These are phyloP conservation scores for Populus tremula DNA, from an alignment of 345 rosid genomes.

Conservation along the genomic window DNA sequence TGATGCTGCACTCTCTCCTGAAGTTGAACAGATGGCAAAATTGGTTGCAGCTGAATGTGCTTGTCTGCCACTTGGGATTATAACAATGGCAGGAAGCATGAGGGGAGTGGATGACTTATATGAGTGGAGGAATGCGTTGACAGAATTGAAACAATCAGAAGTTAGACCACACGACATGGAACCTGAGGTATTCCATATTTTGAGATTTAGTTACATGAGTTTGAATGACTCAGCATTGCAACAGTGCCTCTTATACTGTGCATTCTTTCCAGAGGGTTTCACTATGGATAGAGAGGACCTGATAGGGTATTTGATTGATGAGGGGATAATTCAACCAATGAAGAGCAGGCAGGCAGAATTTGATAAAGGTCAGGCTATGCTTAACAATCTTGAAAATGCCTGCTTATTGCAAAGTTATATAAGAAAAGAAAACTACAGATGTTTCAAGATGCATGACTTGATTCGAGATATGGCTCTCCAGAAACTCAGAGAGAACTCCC, in stretches of 20 bases:
- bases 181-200: neutral
- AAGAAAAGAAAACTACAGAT: neutral
- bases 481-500: slow-evolving; percentile 2
- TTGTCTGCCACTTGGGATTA: slow-evolving; percentile 22
- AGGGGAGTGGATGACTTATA: slow-evolving; percentile 12
- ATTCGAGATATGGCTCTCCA: slow-evolving; percentile 21
- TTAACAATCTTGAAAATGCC: slow-evolving; percentile 14
- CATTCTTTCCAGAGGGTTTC: slow-evolving; percentile 13
- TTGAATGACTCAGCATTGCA: slow-evolving; percentile 11
- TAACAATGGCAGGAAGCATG: slow-evolving; percentile 14
- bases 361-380: slow-evolving; percentile 7
- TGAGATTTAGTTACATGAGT: slow-evolving; percentile 11
- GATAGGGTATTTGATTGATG: slow-evolving; percentile 16
- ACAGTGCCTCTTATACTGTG: slow-evolving; percentile 25
- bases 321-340: slow-evolving; percentile 16
- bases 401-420: slow-evolving; percentile 12
- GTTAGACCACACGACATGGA: neutral
- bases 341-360: neutral
- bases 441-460: slow-evolving; percentile 29
- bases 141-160: neutral
- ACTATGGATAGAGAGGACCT: neutral
- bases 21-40: neutral
- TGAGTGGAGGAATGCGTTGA: slow-evolving; percentile 17
- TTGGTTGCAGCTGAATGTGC: slow-evolving; percentile 11
- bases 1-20: neutral